These are phyloP conservation scores for Hanseniaspora thailandica DNA, from an alignment of 805 yeast genomes.

Conservation along the genomic window DNA sequence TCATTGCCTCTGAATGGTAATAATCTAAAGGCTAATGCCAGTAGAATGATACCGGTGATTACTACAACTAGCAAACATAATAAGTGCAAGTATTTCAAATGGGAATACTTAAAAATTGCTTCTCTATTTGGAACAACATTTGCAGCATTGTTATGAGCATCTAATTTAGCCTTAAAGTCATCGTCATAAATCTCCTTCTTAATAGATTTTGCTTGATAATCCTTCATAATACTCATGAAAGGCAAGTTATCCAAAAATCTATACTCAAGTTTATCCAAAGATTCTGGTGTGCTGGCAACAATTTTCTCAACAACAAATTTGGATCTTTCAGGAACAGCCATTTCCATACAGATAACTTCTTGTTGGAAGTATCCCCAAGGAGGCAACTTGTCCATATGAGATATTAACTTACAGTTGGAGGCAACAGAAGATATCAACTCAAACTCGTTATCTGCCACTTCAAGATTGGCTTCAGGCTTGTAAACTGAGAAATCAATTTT, in stretches of 20 bases:
- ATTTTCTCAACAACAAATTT: constrained; percentile 66
- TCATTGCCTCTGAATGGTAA: background rate
- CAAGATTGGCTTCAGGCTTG: background rate
- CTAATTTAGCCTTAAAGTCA: constrained; percentile 3
- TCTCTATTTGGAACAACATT: background rate
- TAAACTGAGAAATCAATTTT: background rate
- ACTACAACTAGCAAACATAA: constrained; percentile 6
- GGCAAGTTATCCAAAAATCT: constrained; percentile 18
- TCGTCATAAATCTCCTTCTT: constrained; percentile 15
- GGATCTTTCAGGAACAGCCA: constrained; percentile 56
- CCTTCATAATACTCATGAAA: constrained; percentile 20
- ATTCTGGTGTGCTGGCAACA: constrained; percentile 23
- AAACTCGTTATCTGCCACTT: constrained; percentile 20
- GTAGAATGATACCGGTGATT: background rate
- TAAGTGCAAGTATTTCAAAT: constrained; percentile 17
- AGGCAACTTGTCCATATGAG: constrained; percentile 69
- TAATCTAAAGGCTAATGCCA: background rate
- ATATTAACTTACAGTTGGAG: constrained; percentile 54
- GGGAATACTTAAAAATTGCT: background rate
- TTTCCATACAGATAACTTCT: constrained; percentile 77
- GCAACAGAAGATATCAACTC: constrained; percentile 22
- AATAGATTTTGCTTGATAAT: constrained; percentile 15
- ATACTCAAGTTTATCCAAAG: constrained; percentile 20
- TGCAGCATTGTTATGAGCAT: background rate
- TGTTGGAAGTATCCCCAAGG: constrained; percentile 74